These are phyloP conservation scores for Brassica balearica DNA, from an alignment of 441 rosid species.

Conservation along the genomic window DNA sequence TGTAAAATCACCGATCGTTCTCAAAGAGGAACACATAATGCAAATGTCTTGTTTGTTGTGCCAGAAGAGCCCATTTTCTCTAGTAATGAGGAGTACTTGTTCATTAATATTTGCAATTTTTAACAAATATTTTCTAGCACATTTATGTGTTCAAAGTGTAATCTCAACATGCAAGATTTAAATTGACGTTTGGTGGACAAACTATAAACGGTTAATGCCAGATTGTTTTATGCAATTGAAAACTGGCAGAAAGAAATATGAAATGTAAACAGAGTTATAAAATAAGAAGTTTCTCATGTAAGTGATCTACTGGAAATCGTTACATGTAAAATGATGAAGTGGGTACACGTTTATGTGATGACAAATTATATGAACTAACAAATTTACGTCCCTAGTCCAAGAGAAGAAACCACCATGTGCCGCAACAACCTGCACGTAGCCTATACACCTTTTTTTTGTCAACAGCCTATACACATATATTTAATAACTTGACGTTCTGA, in stretches of 20 bases:
- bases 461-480: no score
- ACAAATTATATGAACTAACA: not conserved
- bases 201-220: not conserved
- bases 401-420: not conserved
- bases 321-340: not conserved
- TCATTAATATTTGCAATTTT: not conserved
- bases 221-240: not conserved
- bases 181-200: not conserved
- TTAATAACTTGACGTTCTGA: not conserved
- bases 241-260: not conserved
- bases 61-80: not conserved
- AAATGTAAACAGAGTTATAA: not conserved
- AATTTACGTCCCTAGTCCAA: not conserved
- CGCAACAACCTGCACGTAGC: not conserved
- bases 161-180: not conserved
- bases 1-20: slow-evolving; percentile 16
- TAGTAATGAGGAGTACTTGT: not conserved
- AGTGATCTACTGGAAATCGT: not conserved
- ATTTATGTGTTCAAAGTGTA: not conserved
- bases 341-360: not conserved
- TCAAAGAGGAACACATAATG: slow-evolving; percentile 12
- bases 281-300: not conserved
- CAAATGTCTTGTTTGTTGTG: slow-evolving; percentile 2
- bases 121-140: not conserved
- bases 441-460: not conserved